Percentiles rank a stretch among this genome's conserved stretches.
These are phyloP conservation scores for Schwanniomyces sp. DNA, from an alignment of 805 yeast genomes.

Conservation along the genomic window DNA sequence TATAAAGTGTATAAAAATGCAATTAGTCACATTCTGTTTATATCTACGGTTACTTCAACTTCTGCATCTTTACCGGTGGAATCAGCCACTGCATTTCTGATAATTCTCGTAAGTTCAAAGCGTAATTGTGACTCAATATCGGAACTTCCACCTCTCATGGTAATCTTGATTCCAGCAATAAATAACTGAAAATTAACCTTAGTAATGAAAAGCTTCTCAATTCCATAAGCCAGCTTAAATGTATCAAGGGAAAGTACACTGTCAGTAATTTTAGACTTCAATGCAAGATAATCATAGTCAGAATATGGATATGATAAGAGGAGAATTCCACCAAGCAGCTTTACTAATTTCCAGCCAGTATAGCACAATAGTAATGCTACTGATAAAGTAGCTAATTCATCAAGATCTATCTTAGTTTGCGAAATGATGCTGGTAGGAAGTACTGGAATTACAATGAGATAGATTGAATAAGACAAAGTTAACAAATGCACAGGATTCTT, in stretches of 20 bases:
- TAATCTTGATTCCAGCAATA: slow-evolving; percentile 54
- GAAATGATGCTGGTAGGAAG: slow-evolving; percentile 29
- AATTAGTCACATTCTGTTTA: slow-evolving; percentile 16
- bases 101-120: slow-evolving; percentile 46
- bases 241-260: slow-evolving; percentile 48
- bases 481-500: slow-evolving; percentile 47
- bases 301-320: slow-evolving; percentile 53
- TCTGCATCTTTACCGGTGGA: slow-evolving; percentile 15
- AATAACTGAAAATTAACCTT: slow-evolving; percentile 63
- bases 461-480: slow-evolving; percentile 43
- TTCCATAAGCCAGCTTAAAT: slow-evolving; percentile 49
- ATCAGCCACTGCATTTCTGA: slow-evolving; percentile 32
- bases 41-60: slow-evolving; percentile 39
- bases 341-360: slow-evolving; percentile 54
- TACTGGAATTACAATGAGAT: slow-evolving; percentile 41
- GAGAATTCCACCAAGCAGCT: slow-evolving; percentile 51
- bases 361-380: slow-evolving; percentile 46
- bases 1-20: neutral
- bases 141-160: slow-evolving; percentile 68
- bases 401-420: slow-evolving; percentile 33
- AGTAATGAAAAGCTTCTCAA: slow-evolving; percentile 53
- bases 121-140: slow-evolving; percentile 65
- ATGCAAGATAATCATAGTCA: slow-evolving; percentile 33
- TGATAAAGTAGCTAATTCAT: slow-evolving; percentile 45
- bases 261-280: slow-evolving; percentile 42